Evolutionary conservation across 345 rosid species (phyloP).

Genomic region (Limnanthes douglasii): DNA sequence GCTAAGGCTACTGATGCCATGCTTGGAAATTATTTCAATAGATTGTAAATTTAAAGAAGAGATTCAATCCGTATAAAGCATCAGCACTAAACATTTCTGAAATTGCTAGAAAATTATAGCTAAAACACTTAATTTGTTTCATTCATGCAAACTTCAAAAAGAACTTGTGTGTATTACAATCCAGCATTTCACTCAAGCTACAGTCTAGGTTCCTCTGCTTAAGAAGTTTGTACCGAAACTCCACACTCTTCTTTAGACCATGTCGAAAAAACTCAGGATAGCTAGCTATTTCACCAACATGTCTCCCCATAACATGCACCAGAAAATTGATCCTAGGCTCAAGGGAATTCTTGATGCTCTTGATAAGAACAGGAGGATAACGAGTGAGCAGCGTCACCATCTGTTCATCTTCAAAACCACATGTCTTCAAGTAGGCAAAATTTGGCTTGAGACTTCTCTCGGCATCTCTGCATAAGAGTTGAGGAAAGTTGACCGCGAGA

Average conservation of each 20-base stretch:
- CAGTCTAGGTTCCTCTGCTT: conserved; percentile 33
- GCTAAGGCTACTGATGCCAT: conserved; percentile 33
- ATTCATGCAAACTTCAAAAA: conserved; percentile 37
- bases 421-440: conserved; percentile 21
- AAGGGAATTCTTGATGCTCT: conserved; percentile 52
- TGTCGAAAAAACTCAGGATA: conserved; percentile 56
- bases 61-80: too few relatives aligned
- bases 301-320: conserved; percentile 57
- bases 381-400: conserved; percentile 40
- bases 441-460: conserved; percentile 42
- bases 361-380: conserved; percentile 51
- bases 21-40: conserved; percentile 59
- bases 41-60: too few relatives aligned
- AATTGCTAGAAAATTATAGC: too few relatives aligned
- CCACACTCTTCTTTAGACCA: conserved; percentile 56
- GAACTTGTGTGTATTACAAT: conserved; percentile 49
- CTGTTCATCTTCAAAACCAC: conserved; percentile 43
- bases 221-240: conserved; percentile 41
- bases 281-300: conserved; percentile 37
- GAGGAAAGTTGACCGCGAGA: conserved; percentile 41
- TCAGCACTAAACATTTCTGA: too few relatives aligned
- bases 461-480: conserved; percentile 59
- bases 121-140: too few relatives aligned
- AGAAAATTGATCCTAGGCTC: conserved; percentile 58
- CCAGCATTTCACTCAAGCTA: conserved; percentile 66